Base-by-base conservation (phyloP, 2,329 filamentous ascomycete species). In the Epichloe amarillans region DNA sequence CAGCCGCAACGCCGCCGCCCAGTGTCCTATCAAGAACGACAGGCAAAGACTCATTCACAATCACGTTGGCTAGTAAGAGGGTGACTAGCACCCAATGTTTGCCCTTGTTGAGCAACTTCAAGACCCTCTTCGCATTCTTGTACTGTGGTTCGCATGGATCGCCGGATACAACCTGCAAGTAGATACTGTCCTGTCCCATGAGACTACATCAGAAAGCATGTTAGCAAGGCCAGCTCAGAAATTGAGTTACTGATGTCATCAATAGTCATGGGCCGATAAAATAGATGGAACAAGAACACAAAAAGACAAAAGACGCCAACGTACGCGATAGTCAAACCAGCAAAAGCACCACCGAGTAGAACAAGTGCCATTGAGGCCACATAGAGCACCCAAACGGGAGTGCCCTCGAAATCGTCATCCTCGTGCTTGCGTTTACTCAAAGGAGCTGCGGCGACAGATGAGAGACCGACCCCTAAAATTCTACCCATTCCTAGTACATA, bases 61-160 rank as follows among this genome's bases (percentile, higher is more conserved):
- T 94, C 63, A 98, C 93, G 66, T 98, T 98, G 66, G 89, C 89
- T 51, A 98, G 74, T 7, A 98, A 77, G 26, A 98, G 72, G 3
- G 93, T 97, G 50, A 98, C 93, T 52, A 98, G 74, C 19, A 98
- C 91, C 93, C 93, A 98, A 68, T 98, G 93, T 67, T 98, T 98
- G 60, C 93, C 93, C 60, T 80, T 85, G 56, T 88, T 82, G 51
- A 98, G 71, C 30, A 98, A 73, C 42, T 81, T 76, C 58, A 93
- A 76, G 11, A 98, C 93, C 56, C 81, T 84, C 51, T 78, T 79
- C 0, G 93, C 93, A 63, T 96, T 88, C 63, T 82, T 88, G 62
- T 83, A 84, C 69, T 97, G 91, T n/a, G 82, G 75, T 50, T 85
- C 88, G 66, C 88, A 84, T 44, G 86, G 83, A 50, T 93, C 94